Evolutionary conservation across 495 filamentous ascomycete genomes (phyloP).

Genomic region (Aspergillus nidulans): DNA sequence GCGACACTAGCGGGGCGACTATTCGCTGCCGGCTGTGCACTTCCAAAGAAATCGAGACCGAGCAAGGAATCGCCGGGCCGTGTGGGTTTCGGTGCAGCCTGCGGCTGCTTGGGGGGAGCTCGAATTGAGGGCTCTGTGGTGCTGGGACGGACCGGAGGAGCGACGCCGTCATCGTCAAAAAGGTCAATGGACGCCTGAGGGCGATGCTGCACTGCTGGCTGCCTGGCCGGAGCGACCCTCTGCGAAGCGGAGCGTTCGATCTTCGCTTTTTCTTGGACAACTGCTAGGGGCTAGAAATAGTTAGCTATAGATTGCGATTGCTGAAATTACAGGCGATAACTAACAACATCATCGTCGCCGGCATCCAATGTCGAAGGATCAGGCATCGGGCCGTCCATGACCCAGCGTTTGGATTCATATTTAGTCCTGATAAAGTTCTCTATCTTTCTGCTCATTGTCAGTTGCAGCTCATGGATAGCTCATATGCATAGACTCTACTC

Average conservation of each 20-base stretch:
- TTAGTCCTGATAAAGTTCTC: constrained; percentile 99
- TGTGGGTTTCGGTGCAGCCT: constrained; percentile 52
- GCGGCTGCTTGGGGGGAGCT: constrained; percentile 54
- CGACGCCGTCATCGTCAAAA: constrained; percentile 56
- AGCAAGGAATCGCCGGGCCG: constrained; percentile 82
- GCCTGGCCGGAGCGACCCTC: constrained; percentile 37
- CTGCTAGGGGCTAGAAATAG: constrained; percentile 55
- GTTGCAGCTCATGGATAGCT: not conserved
- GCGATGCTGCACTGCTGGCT: constrained; percentile 31
- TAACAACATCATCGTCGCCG: constrained; percentile 75
- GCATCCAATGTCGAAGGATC: constrained; percentile 82
- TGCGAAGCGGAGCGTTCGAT: constrained; percentile 59
- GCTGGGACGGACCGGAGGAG: constrained; percentile 59
- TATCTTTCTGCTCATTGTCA: constrained; percentile 62
- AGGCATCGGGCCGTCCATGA: constrained; percentile 93
- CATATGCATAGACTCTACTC: constrained; percentile 25
- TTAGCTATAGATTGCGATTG: not conserved
- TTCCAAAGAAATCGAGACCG: constrained; percentile 89
- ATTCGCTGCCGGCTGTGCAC: constrained; percentile 56
- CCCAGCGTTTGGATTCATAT: constrained; percentile 97
- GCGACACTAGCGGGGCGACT: constrained; percentile 68
- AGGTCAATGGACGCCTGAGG: constrained; percentile 54
- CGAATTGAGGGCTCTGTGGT: constrained; percentile 58
- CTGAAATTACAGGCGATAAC: constrained; percentile 15
- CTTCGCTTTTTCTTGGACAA: constrained; percentile 70